Percentiles rank a stretch among this genome's conserved stretches.
Conservation (phyloP, 164 flowering plant species). For the Chimonanthus salicifolius region DNA sequence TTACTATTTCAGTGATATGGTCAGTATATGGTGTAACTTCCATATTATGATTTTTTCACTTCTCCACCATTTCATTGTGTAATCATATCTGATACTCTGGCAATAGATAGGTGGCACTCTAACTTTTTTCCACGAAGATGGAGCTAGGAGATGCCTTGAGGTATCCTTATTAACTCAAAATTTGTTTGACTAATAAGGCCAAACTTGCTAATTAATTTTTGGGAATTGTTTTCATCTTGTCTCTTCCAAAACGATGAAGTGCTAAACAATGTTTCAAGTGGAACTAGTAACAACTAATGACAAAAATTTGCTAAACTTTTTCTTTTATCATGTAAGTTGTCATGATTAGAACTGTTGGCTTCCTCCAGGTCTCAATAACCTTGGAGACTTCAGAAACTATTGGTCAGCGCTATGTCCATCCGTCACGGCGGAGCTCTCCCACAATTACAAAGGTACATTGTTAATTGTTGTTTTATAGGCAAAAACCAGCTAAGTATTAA, state of each 20-base stretch:
- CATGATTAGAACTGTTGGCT: slow-evolving; percentile 5
- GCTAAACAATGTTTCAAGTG: neutral
- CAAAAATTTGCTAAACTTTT: too few species aligned
- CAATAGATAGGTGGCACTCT: slow-evolving; percentile 96
- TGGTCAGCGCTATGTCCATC: slow-evolving; percentile 65
- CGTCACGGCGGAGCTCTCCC: slow-evolving; percentile 80
- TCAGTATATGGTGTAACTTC: slow-evolving; percentile 17
- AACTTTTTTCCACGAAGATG: slow-evolving; percentile 88
- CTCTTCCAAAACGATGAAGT: neutral
- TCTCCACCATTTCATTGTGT: slow-evolving; percentile 4
- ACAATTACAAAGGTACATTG: slow-evolving; percentile 74
- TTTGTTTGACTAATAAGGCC: neutral
- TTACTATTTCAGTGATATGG: slow-evolving; percentile 91
- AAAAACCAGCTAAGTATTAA: neutral
- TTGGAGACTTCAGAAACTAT: slow-evolving; percentile 85
- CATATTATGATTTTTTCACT: neutral
- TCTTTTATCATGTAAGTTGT: neutral
- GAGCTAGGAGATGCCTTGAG: slow-evolving; percentile 93
- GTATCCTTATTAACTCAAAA: slow-evolving; percentile 27
- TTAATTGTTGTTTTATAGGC: neutral
- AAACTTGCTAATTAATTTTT: neutral
- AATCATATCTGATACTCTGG: slow-evolving; percentile 12
- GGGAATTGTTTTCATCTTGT: neutral
- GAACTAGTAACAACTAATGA: neutral
- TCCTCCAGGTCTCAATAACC: slow-evolving; percentile 68